A percentile compares a stretch with the other conserved stretches of the same genome.
These are phyloP conservation scores for Pyrenochaeta sp. DNA, from an alignment of 2,329 filamentous ascomycete genomes.

Conservation along the genomic window DNA sequence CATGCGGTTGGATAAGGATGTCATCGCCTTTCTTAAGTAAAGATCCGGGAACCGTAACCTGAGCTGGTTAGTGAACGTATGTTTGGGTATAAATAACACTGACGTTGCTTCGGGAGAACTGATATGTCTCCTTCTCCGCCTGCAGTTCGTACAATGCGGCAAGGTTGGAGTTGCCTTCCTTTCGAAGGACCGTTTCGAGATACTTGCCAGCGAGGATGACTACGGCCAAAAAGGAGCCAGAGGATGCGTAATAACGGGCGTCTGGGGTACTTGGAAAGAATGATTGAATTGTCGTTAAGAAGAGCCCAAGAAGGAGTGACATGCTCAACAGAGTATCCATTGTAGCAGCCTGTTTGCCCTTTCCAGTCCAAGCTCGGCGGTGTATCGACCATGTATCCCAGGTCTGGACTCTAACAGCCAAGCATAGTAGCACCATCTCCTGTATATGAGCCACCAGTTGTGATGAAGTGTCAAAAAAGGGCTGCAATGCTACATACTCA, in stretches of 20 bases:
- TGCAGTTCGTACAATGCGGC: conserved; percentile 13
- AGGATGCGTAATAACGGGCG: not conserved
- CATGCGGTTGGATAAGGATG: conserved; percentile 8
- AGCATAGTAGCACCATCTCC: not conserved
- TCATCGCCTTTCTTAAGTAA: conserved; percentile 13
- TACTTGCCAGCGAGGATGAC: conserved; percentile 12
- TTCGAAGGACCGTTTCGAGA: conserved; percentile 8
- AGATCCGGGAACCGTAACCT: not conserved
- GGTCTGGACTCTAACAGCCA: conserved; percentile 5
- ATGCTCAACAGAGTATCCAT: conserved; percentile 8
- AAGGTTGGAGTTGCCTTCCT: conserved; percentile 9
- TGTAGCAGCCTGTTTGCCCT: conserved; percentile 4
- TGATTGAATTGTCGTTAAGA: not conserved
- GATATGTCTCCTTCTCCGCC: conserved; percentile 6
- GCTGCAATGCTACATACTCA: not conserved
- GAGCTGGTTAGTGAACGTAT: not conserved
- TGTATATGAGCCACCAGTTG: not conserved
- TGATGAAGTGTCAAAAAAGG: not conserved
- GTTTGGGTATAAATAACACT: not conserved
- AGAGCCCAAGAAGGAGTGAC: conserved; percentile 4
- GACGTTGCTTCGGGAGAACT: not conserved
- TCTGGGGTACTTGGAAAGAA: not conserved
- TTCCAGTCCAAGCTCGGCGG: conserved; percentile 2
- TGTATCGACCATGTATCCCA: conserved; percentile 9
- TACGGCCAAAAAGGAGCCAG: conserved; percentile 7